Evolutionary conservation across 352 stramenopile species (phyloP).

Genomic region (Proteromonas lacertae): DNA sequence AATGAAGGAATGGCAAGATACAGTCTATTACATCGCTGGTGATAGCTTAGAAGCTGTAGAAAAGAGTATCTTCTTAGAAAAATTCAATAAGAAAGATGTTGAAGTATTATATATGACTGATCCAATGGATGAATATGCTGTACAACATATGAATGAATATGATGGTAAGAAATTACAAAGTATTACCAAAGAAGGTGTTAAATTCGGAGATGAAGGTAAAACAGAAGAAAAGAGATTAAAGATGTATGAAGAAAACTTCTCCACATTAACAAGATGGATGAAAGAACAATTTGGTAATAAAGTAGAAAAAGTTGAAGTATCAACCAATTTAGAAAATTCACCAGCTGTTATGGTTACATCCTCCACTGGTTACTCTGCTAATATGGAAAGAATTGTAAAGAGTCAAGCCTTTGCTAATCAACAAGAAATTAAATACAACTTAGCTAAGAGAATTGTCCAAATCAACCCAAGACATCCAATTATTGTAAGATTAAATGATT

Average conservation of each 20-base stretch:
- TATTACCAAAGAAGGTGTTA: constrained; percentile 88
- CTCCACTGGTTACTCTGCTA: constrained; percentile 77
- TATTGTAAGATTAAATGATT: constrained; percentile 60
- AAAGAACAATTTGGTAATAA: constrained; percentile 74
- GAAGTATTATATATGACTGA: constrained; percentile 96
- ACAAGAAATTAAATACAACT: constrained; percentile 12
- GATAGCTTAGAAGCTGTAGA: constrained; percentile 45
- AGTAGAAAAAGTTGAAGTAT: constrained; percentile 82
- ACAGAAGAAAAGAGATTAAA: constrained; percentile 56
- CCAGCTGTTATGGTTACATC: constrained; percentile 78
- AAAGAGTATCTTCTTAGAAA: constrained; percentile 81
- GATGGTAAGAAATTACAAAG: constrained; percentile 33
- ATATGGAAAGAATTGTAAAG: constrained; percentile 98
- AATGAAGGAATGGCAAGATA: constrained; percentile 95
- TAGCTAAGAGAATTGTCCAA: constrained; percentile 69
- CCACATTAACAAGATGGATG: constrained; percentile 63
- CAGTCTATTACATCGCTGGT: constrained; percentile 92
- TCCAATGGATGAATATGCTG: constrained; percentile 80
- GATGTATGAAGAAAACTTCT: constrained; percentile 77
- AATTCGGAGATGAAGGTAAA: constrained; percentile 90
- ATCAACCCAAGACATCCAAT: constrained; percentile 95
- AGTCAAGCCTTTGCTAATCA: constrained; percentile 71
- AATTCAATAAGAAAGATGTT: constrained; percentile 69
- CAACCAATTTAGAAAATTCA: constrained; percentile 52
- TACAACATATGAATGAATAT: constrained; percentile 62